Evolutionary conservation across 441 rosid species (phyloP), one percentile per base, ranked within the genome.

Genomic region (Erysimum cheiri): DNA sequence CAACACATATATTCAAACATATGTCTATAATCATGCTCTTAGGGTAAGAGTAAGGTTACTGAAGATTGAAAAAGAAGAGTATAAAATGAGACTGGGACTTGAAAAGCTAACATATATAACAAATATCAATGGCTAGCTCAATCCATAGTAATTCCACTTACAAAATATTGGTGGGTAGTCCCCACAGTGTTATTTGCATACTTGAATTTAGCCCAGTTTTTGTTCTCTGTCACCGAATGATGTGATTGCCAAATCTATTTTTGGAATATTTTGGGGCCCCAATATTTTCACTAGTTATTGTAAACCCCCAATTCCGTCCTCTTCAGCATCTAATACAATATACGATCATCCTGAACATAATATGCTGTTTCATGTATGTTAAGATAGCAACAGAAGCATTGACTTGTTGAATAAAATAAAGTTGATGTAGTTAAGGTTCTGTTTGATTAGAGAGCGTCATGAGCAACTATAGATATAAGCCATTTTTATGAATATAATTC

Each of bases 261-360:
- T 35, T 60, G 72, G 77, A 73, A 66, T 73, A 73, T 73, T 50
- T 73, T 26, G 49, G 77, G 71, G 57, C 3, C 62, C 72, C 41
- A 15, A 11, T 32, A 50, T 59, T 49, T 66, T 59, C 67, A 59
- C 36, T 14, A 19, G 36, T 61, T 41, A 61, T 41, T 61, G 13
- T 52, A 49, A 61, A 54, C 68, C 69, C 54, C 62, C 62, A 71
- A 71, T 53, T 33, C 0, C 52, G 69, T 71, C 69, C 13, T 70
- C 68, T 70, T 40, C 61, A 40, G 60, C 74, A 70, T 70, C 61
- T 60, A 29, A 39, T 40, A 31, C 3, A 49, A 59, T 69, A 28
- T 19, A 29, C 39, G 24, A 29, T 41, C 8, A 60, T 60, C 52
- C 33, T 69, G 7, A 17, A 59, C 19, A 48, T 28, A 12, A 59